Percentiles rank a stretch among this genome's conserved stretches.
phyloP scores from a whole-genome alignment of 2,329 filamentous ascomycete species.

The Colletotrichum gigasporum region DNA sequence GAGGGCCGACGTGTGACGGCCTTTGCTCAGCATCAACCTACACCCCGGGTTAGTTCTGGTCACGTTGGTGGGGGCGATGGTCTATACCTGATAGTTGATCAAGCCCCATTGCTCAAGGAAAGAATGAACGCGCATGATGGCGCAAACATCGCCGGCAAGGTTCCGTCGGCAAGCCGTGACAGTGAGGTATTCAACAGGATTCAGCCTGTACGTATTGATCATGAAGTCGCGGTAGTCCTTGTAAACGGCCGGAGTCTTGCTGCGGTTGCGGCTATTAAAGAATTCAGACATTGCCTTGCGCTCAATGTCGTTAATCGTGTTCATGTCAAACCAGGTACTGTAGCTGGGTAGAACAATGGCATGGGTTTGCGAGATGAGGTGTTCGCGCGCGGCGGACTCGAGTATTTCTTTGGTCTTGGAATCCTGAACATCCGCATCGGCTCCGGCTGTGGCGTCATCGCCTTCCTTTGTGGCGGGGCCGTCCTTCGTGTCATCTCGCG shows the following conservation, averaged over 20 bases:
- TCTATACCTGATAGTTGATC: slow-evolving; percentile 95
- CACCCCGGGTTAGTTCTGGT: slow-evolving; percentile 38
- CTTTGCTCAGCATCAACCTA: slow-evolving; percentile 96
- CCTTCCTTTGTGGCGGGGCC: slow-evolving; percentile 51
- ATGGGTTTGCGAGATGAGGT: slow-evolving; percentile 92
- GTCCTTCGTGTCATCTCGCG: slow-evolving; percentile 57
- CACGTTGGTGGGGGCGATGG: background rate
- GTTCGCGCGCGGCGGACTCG: slow-evolving; percentile 88
- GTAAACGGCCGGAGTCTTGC: slow-evolving; percentile 96
- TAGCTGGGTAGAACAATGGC: slow-evolving; percentile 97
- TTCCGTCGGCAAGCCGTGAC: slow-evolving; percentile 96
- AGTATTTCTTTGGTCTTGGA: slow-evolving; percentile 81
- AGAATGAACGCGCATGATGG: slow-evolving; percentile 98
- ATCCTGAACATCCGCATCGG: slow-evolving; percentile 61
- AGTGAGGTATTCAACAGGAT: slow-evolving; percentile 94
- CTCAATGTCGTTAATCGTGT: slow-evolving; percentile 88
- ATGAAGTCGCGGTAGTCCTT: slow-evolving; percentile 99
- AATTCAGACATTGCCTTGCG: slow-evolving; percentile 96
- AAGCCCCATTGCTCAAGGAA: slow-evolving; percentile 99
- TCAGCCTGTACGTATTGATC: slow-evolving; percentile 98
- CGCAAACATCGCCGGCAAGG: slow-evolving; percentile 95
- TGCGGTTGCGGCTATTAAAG: slow-evolving; percentile 97
- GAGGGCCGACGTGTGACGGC: slow-evolving; percentile 93
- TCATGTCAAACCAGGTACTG: slow-evolving; percentile 99
- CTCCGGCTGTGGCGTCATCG: slow-evolving; percentile 54